Base-by-base conservation (phyloP, 2,329 filamentous ascomycete genomes). In the Aspergillus tamarii region DNA sequence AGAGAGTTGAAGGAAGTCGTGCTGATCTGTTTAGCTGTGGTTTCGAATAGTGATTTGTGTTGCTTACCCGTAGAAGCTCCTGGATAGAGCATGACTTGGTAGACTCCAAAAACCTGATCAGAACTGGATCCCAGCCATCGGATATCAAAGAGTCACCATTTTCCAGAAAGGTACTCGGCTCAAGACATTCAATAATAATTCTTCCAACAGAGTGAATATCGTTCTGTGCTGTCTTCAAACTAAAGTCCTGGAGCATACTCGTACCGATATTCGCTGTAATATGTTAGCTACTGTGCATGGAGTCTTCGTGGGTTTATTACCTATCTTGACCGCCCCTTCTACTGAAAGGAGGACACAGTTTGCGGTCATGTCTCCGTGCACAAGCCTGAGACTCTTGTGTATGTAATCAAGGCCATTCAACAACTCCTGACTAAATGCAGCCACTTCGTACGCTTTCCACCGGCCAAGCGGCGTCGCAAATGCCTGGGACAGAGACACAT, bases 181-280 rank as follows among this genome's bases (percentile, higher is more conserved):
- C 60, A 4, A 67, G 54, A 39, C 60, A 67, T 61, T 66, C 53
- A 4, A 68, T 55, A 23, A 66, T 59, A 4, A 68, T 66, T n/a
- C 46, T 26, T 14, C 62, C 62, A 32, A 68, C 7, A 57, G 60
- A 60, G 11, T 56, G n/a, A 10, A 66, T 34, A 50, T 66, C 62
- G 28, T 34, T n/a, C 41, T 65, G 57, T n/a, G 14, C 28, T n/a
- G 9, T 56, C 26, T 43, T 36, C 56, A 28, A 28, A n/a, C 46
- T 55, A 2, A 11, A 57, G 19, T 53, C 46, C 16, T 62, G 2
- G 16, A 66, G 30, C 53, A 64, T 66, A 26, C 60, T 57, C 4
- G 28, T 45, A 23, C 65, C 65, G 41, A 67, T 54, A 61, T 67
- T 66, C 9, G 59, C 61, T 67, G 30, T 8, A 21, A 8, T 12